phyloP scores from a whole-genome alignment of 176 grass and related monocot species.

The Raddia guianensis region DNA sequence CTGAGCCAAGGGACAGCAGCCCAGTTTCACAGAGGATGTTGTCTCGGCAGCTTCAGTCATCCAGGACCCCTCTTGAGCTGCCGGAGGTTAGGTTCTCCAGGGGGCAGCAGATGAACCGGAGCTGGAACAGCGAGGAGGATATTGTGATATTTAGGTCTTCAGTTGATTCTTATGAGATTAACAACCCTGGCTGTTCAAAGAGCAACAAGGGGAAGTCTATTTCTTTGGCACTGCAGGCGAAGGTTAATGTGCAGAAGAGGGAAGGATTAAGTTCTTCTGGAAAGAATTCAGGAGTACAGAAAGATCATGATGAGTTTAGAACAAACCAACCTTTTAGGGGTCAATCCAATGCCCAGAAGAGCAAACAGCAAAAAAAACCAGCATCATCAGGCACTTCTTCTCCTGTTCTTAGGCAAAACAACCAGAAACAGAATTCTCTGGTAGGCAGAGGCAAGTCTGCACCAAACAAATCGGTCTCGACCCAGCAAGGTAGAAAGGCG shows the following conservation, averaged over 20 bases:
- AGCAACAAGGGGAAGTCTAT: slow-evolving; percentile 74
- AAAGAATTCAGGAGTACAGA: slow-evolving; percentile 53
- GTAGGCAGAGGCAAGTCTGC: slow-evolving; percentile 54
- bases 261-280: slow-evolving; percentile 57
- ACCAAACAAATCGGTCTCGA: slow-evolving; percentile 48
- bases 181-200: slow-evolving; percentile 50
- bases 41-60: slow-evolving; percentile 52
- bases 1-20: slow-evolving; percentile 44
- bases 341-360: slow-evolving; percentile 58
- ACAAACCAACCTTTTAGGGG: slow-evolving; percentile 55
- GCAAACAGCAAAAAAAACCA: slow-evolving; percentile 67
- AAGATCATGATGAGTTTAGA: slow-evolving; percentile 62
- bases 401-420: slow-evolving; percentile 71
- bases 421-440: slow-evolving; percentile 85
- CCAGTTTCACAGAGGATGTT: slow-evolving; percentile 44
- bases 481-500: slow-evolving; percentile 67
- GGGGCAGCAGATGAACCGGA: slow-evolving; percentile 49
- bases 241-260: slow-evolving; percentile 84
- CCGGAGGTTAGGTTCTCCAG: slow-evolving; percentile 42
- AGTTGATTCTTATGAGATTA: slow-evolving; percentile 61
- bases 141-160: slow-evolving; percentile 68
- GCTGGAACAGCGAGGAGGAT: slow-evolving; percentile 63
- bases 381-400: slow-evolving; percentile 46
- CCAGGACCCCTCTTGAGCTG: slow-evolving; percentile 40
- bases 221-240: slow-evolving; percentile 75